Base-by-base conservation (phyloP, 805 yeast genomes). In the Candida yuanshanica region DNA sequence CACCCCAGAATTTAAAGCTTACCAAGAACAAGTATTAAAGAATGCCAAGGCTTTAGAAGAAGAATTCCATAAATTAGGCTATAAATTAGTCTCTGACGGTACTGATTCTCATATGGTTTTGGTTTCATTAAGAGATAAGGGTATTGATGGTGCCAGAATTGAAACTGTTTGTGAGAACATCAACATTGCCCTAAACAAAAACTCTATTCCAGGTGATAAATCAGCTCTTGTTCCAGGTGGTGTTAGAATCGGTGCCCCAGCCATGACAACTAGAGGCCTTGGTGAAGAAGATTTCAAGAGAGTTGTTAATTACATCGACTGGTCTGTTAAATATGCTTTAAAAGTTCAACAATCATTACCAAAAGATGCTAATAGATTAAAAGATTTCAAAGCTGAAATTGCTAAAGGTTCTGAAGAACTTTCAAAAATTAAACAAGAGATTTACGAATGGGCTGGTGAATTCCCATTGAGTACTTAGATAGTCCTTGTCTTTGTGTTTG, bases 141-240 rank as follows among this genome's bases (percentile, higher is more conserved):
- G 68, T 12, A 80, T 91, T 51, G 98, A 91, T 60, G 99, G 99
- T 67, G 97, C 99, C 24, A 83, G 98, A 67, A 80, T 87, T 44
- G 98, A 91, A 72, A 77, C 88, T 36, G 83, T 89, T 32, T 79
- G 88, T 55, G 97, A 91, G 68, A 80, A 79, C 56, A 79, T 84
- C 57, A 90, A 90, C 73, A 88, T 91, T 63, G 97, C 98, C 37
- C 84, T 90, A 50, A 91, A 91, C 74, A 91, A 91, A 69, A 91
- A 91, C 75, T 83, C 98, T 38, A 85, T 91, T 51, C 97, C 97
- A 46, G 95, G 96, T 56, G 99, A 91, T 68, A 83, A 80, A 66
- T 86, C 96, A 35, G 99, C 99, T 25, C 74, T 91, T 46, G 88
- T 86, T 62, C 99, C 99, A 58, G 87, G 95, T 47, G 99, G 99